Evolutionary conservation across 2,329 filamentous ascomycete species (phyloP).

Genomic region (Alternaria infectoria): DNA sequence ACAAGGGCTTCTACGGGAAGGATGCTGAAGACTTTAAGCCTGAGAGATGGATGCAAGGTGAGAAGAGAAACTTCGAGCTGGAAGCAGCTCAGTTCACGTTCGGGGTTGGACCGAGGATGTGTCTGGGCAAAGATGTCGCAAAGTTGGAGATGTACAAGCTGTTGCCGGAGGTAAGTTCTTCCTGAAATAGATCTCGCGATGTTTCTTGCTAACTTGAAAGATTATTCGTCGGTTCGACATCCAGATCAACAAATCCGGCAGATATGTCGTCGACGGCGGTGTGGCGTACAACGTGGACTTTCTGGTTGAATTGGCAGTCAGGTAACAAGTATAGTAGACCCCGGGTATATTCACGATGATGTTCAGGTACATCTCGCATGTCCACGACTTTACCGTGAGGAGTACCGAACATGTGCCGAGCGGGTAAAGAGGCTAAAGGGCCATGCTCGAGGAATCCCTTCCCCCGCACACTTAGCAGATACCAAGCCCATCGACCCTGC

Average conservation of each 20-base stretch:
- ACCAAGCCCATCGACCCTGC: conserved; percentile 1
- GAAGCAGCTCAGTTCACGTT: conserved; percentile 42
- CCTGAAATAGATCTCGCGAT: not conserved
- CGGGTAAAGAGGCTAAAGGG: conserved; percentile 16
- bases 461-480: not conserved
- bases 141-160: conserved; percentile 41
- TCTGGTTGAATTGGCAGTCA: conserved; percentile 16
- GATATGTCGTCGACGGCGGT: conserved; percentile 38
- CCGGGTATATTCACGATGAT: not conserved
- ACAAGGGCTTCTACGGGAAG: conserved; percentile 50
- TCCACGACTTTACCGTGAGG: not conserved
- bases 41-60: conserved; percentile 49
- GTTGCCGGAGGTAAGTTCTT: conserved; percentile 40
- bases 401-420: not conserved
- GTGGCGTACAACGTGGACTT: conserved; percentile 39
- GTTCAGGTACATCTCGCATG: not conserved
- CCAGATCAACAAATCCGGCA: conserved; percentile 28
- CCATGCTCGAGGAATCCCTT: not conserved
- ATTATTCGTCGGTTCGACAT: conserved; percentile 39
- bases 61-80: conserved; percentile 30
- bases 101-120: conserved; percentile 35
- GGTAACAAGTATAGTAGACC: not conserved
- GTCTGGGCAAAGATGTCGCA: conserved; percentile 42
- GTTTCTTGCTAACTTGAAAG: conserved; percentile 11
- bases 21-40: conserved; percentile 51